Evolutionary conservation across 2,329 filamentous ascomycete species (phyloP).

Genomic region (Trichoderma sp.): DNA sequence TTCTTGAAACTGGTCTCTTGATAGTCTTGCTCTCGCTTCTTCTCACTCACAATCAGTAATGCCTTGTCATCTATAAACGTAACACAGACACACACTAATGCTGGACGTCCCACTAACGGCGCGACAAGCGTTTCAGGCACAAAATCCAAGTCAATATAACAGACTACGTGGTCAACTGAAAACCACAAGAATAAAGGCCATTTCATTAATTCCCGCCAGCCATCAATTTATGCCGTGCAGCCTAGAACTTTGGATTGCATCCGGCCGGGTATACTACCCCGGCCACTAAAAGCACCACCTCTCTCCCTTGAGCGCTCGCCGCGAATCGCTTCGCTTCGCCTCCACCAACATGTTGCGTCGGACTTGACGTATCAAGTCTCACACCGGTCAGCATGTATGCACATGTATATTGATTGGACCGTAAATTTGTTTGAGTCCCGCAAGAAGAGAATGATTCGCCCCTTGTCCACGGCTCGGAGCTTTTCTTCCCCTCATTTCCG

Average conservation of each 20-base stretch:
- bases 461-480: not conserved
- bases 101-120: not conserved
- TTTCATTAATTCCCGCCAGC: not conserved
- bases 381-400: not conserved
- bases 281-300: not conserved
- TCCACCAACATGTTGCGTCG: not conserved
- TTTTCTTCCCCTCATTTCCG: not conserved
- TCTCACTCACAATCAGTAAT: not conserved
- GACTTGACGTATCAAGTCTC: not conserved
- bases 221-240: not conserved
- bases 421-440: no score
- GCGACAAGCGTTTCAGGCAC: not conserved
- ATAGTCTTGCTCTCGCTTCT: not conserved
- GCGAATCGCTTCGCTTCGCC: slow-evolving; percentile 5
- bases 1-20: not conserved
- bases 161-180: not conserved
- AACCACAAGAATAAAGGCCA: not conserved
- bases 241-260: not conserved
- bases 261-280: not conserved
- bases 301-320: not conserved
- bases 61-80: not conserved
- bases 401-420: not conserved
- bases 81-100: not conserved
- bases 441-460: no score
- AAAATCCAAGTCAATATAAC: not conserved